Conservation (phyloP, 208 protist species). For the Phytomonas sp. region DNA sequence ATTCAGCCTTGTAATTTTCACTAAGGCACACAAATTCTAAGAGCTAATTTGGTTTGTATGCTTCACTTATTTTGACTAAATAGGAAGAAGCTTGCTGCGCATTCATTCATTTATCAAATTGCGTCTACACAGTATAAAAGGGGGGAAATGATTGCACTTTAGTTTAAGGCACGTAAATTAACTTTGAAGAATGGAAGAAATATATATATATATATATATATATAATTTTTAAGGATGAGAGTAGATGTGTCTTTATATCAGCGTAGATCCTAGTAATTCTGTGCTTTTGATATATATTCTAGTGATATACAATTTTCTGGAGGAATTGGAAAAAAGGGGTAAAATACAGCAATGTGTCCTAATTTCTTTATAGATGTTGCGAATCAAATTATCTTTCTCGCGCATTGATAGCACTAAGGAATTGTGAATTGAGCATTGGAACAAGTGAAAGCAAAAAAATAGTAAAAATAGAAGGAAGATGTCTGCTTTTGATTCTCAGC, state of each 20-base stretch:
- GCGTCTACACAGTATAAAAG: neutral
- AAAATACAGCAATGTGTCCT: neutral
- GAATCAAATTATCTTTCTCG: neutral
- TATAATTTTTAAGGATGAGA: neutral
- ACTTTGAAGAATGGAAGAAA: neutral
- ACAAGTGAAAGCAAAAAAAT: neutral
- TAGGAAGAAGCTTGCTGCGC: neutral
- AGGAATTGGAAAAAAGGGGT: neutral
- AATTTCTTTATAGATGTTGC: neutral
- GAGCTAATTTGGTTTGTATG: neutral
- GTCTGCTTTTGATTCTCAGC: neutral
- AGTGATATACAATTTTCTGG: neutral
- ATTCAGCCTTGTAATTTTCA: neutral
- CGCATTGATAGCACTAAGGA: neutral
- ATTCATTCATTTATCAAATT: neutral
- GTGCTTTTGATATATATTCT: slow-evolving; percentile 1
- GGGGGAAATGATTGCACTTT: neutral
- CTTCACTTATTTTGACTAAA: neutral
- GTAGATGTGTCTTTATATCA: neutral
- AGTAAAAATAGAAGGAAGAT: neutral
- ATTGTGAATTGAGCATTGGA: neutral
- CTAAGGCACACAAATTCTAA: neutral
- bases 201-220: neutral
- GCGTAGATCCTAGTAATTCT: neutral
- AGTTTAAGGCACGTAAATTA: neutral